Evolutionary conservation across 345 rosid species (phyloP), one percentile per base, ranked within the genome.

Genomic region (Euphorbia tirucalli): DNA sequence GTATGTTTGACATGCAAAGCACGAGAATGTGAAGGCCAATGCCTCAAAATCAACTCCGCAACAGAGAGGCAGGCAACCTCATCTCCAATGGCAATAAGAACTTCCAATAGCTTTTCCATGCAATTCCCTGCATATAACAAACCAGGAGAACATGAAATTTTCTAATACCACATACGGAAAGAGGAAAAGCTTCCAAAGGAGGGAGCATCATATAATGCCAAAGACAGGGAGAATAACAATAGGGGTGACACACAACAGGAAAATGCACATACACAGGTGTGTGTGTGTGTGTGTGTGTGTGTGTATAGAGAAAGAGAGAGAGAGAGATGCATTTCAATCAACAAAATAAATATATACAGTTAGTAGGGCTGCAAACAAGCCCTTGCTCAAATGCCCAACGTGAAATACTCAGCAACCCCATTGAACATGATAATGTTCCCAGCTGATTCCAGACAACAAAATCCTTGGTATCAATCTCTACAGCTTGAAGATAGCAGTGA

Each of bases 301-400:
- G n/a, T n/a, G n/a, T n/a, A 35, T 0, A 44, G 31, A 69, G 65
- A 9, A 18, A n/a, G 9, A 24, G 44, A 25, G 9, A 30, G 28
- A 16, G 14, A 32, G 55, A 9, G 27, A 22, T 43, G 15, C 10
- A 65, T 46, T 21, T 52, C 52, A 24, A 74, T 28, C 52, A 32
- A 72, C 54, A 31, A 72, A 60, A 80, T 39, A 44, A 62, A 55
- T 19, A 60, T 95, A 77, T 85, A 94, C 97, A 92, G 58, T 95
- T 95, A 83, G 87, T 95, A 59, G 99, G 99, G 83, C 99, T 95
- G 83, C 99, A 92, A 54, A 92, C 65, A 79, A 95, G 96, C 77
- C 99, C 99, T 75, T 95, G 99, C 85, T 95, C 99, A 81, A 95
- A 95, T 54, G 99, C 99, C 99, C 97, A 95, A 48, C 97, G 96